These are phyloP conservation scores for Apiotrichum mycotoxinovorans DNA, from an alignment of 1,284 basidiomycete species.

Conservation along the genomic window DNA sequence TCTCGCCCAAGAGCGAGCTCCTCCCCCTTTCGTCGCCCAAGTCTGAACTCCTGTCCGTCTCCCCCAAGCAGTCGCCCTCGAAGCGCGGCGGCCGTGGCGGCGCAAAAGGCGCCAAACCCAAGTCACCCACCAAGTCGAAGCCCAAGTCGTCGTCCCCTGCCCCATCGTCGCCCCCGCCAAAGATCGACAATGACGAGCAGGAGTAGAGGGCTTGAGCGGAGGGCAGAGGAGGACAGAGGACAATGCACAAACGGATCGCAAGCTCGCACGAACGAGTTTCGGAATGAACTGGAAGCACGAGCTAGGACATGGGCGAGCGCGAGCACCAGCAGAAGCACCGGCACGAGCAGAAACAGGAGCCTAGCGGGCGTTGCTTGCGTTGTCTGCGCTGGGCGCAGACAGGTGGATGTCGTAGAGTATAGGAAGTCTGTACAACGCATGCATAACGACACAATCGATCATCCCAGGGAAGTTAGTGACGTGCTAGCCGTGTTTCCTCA, in stretches of 20 bases:
- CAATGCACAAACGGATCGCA: too few species aligned
- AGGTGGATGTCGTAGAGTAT: neutral
- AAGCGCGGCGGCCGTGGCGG: neutral
- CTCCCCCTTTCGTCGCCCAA: neutral
- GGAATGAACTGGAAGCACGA: too few species aligned
- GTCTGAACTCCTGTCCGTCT: conserved; percentile 4
- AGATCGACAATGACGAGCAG: neutral
- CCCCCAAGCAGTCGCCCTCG: conserved; percentile 2
- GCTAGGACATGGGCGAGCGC: neutral
- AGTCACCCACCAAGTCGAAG: neutral
- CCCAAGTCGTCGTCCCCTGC: neutral
- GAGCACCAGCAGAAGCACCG: neutral
- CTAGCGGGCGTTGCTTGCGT: neutral
- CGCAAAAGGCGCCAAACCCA: neutral
- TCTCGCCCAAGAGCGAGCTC: neutral
- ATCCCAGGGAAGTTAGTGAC: too few species aligned
- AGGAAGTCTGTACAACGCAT: neutral
- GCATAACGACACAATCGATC: neutral
- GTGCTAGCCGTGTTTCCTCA: too few species aligned
- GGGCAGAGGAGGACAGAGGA: too few species aligned
- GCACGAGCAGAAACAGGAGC: neutral
- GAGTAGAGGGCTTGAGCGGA: too few species aligned
- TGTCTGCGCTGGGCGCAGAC: neutral
- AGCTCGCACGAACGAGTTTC: too few species aligned
- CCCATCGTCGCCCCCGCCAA: neutral